These are phyloP conservation scores for Termitomyces sp. DNA, from an alignment of 768 basidiomycete genomes.

Conservation along the genomic window DNA sequence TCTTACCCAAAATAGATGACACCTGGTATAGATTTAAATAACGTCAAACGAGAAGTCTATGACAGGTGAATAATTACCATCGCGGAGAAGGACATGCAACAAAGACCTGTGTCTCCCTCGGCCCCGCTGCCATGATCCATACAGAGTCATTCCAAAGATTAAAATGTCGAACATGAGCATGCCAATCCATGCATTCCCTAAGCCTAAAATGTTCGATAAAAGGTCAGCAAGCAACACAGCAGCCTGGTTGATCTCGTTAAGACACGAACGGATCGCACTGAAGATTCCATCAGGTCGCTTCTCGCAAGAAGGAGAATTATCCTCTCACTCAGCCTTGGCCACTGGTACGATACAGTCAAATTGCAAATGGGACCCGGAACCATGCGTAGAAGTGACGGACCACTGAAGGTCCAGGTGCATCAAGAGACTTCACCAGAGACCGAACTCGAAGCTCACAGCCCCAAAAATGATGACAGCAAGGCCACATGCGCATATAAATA, in stretches of 20 bases:
- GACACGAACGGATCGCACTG: constrained; percentile 16
- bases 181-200: constrained; percentile 34
- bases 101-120: constrained; percentile 18
- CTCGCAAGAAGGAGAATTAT: background rate
- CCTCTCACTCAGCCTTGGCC: constrained; percentile 15
- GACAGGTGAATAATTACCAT: constrained; percentile 25
- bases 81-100: constrained; percentile 31
- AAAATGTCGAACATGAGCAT: constrained; percentile 34
- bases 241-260: background rate
- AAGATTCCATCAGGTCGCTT: background rate
- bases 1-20: constrained; percentile 37
- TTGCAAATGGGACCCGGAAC: background rate
- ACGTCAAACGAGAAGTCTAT: background rate
- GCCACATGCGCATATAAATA: constrained; percentile 19
- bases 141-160: constrained; percentile 35
- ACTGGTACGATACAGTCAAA: constrained; percentile 21
- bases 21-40: constrained; percentile 17
- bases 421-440: background rate
- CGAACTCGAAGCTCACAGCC: background rate
- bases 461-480: constrained; percentile 24
- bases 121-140: constrained; percentile 25
- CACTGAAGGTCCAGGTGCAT: constrained; percentile 13
- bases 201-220: constrained; percentile 14
- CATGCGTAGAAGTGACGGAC: constrained; percentile 14
- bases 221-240: background rate